Evolutionary conservation across 352 stramenopile species (phyloP), one percentile per base, ranked within the genome.

Genomic region (Pythium apleroticum): DNA sequence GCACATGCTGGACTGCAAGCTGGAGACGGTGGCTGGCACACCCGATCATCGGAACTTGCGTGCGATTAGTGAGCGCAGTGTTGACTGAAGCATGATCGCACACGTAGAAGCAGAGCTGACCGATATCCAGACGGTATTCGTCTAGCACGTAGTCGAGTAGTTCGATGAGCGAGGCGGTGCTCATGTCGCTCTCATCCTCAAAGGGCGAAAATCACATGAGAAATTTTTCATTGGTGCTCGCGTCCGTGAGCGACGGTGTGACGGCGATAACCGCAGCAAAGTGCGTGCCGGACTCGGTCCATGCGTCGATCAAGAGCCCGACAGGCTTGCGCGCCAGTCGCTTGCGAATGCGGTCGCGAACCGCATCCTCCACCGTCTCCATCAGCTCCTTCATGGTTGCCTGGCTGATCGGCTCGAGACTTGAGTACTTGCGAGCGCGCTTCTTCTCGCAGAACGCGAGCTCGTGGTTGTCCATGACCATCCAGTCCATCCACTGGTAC

Each of bases 51-150:
- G 50, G 50, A 4, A 57, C 27, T 41, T 43, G 7, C 3, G 25
- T 41, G 5, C 3, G 11, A 20, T 11, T 57, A 4, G 50, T n/a
- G 15, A 41, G 25, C 25, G 50, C 8, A 20, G 3, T 9, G n/a
- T n/a, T 57, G 27, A 41, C 50, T 7, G 14, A 20, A 7, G 50
- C 50, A 41, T 57, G 50, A 24, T 57, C 50, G 17, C 50, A 57
- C 24, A 14, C 28, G 50, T 33, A 17, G 17, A 57, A 41, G 50
- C 22, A 37, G 4, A 57, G 50, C 50, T 57, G 50, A 9, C n/a
- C 24, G 28, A 27, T 27, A 22, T 57, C 50, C 10, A 57, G 22
- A 8, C 28, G 14, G 27, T 57, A 57, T 15, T 15, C n/a, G 27
- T 57, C 50, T 4, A 43, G 19, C 4, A 41, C 28, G 50, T 57